Conservation (phyloP, 345 rosid species). For the Citrus cavaleriei region DNA sequence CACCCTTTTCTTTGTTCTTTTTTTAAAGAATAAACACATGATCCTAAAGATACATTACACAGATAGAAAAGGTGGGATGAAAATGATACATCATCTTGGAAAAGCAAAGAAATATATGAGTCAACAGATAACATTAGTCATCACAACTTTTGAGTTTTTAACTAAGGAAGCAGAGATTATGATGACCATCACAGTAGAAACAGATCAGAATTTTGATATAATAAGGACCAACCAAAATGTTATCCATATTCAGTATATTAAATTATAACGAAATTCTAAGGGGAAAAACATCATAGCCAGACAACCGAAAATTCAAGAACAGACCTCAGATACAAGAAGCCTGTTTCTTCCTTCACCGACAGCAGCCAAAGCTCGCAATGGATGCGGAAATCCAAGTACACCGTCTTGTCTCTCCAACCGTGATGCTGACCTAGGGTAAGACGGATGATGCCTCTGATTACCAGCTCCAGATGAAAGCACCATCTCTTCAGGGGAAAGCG, state of each 20-base stretch:
- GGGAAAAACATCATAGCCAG: conserved; percentile 2
- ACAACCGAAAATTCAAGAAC: conserved; percentile 19
- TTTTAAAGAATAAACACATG: not conserved
- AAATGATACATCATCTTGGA: not conserved
- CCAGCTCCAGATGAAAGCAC: conserved; percentile 45
- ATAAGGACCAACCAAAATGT: not conserved
- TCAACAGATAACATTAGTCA: not conserved
- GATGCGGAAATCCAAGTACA: conserved; percentile 45
- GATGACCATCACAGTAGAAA: not conserved
- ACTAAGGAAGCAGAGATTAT: not conserved
- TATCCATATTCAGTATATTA: not conserved
- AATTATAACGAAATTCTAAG: not conserved
- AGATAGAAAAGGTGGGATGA: not conserved
- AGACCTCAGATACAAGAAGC: conserved; percentile 70
- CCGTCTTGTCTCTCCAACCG: conserved; percentile 61
- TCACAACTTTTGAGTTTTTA: not conserved
- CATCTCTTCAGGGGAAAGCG: conserved; percentile 41
- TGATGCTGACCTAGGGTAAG: conserved; percentile 52
- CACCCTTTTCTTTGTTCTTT: not conserved
- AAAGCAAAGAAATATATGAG: not conserved
- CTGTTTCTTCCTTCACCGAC: conserved; percentile 74
- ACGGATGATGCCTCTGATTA: conserved; percentile 40
- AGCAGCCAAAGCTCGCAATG: conserved; percentile 53
- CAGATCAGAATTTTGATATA: not conserved
- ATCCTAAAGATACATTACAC: not conserved